These are phyloP conservation scores for Heliamphora pulchella DNA, from an alignment of 179 eudicot species.

Conservation along the genomic window DNA sequence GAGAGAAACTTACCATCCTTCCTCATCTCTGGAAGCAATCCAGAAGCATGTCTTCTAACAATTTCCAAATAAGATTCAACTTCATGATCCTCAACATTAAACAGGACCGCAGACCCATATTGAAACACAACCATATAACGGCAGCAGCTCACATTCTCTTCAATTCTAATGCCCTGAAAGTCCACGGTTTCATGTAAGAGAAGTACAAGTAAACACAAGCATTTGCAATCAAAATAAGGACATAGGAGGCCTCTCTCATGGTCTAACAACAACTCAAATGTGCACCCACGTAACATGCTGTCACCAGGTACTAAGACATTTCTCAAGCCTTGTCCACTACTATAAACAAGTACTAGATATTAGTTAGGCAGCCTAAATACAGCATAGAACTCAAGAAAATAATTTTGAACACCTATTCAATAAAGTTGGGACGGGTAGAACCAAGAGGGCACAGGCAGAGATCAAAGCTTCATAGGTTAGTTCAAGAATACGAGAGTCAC, in stretches of 20 bases:
- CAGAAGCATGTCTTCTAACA: constrained; percentile 78
- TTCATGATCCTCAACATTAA: constrained; percentile 81
- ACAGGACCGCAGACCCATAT: constrained; percentile 83
- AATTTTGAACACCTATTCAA: not conserved
- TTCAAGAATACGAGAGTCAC: not conserved
- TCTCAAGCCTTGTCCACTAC: not conserved
- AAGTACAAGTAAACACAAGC: constrained; percentile 7
- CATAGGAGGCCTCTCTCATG: not conserved
- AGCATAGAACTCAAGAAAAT: not conserved
- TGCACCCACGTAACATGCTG: not conserved
- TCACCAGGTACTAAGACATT: not conserved
- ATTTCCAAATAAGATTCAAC: constrained; percentile 59
- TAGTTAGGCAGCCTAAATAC: not conserved
- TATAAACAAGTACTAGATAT: not conserved
- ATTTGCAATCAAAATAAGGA: not conserved
- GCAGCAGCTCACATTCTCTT: constrained; percentile 28
- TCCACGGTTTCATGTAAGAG: constrained; percentile 15
- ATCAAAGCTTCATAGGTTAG: not conserved
- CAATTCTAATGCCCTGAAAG: constrained; percentile 43
- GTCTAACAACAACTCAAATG: not conserved
- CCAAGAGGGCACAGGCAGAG: not conserved
- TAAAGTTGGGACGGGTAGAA: not conserved
- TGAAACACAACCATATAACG: constrained; percentile 94
- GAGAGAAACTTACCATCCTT: constrained; percentile 59
- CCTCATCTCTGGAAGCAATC: constrained; percentile 62